Percentiles rank a stretch among this genome's conserved stretches.
phyloP scores from a whole-genome alignment of 2,329 filamentous ascomycete species.

The Zalaria obscura region DNA sequence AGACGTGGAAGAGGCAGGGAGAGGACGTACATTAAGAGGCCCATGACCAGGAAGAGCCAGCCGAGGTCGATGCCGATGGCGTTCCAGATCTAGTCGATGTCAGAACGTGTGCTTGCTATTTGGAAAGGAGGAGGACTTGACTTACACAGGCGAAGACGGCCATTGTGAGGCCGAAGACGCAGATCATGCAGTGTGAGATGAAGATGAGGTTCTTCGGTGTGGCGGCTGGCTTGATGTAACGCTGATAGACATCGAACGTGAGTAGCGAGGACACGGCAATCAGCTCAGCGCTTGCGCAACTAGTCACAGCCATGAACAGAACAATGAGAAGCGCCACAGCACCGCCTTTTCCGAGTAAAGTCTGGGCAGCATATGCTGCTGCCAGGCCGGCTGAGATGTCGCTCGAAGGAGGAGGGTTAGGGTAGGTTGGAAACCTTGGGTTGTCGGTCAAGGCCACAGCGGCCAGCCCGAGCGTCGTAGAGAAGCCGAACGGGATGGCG shows the following conservation, averaged over 20 bases:
- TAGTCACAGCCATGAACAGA: constrained; percentile 17
- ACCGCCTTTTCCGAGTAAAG: constrained; percentile 12
- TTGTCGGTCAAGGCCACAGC: constrained; percentile 30
- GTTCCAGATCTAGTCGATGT: constrained; percentile 15
- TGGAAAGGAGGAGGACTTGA: constrained; percentile 7
- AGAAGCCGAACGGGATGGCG: constrained; percentile 32
- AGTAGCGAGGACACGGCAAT: constrained; percentile 25
- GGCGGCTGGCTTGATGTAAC: constrained; percentile 24
- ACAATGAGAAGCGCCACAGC: constrained; percentile 10
- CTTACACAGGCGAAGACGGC: constrained; percentile 11
- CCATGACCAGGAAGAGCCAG: constrained; percentile 27
- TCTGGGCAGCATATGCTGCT: constrained; percentile 9
- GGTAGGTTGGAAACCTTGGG: constrained; percentile 28
- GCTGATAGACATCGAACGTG: constrained; percentile 27
- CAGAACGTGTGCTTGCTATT: too few species aligned
- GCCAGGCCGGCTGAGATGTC: constrained; percentile 13
- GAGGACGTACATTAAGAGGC: constrained; percentile 20
- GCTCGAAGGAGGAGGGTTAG: constrained; percentile 7
- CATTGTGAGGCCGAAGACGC: constrained; percentile 25
- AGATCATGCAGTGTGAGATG: constrained; percentile 25
- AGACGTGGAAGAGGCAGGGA: too few species aligned
- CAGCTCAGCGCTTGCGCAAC: constrained; percentile 19
- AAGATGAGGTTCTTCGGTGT: constrained; percentile 22
- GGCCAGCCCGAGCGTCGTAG: constrained; percentile 31
- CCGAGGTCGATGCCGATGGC: constrained; percentile 24